Conservation (phyloP, 805 yeast species). For the Kodamaea hsintzibuensis region DNA sequence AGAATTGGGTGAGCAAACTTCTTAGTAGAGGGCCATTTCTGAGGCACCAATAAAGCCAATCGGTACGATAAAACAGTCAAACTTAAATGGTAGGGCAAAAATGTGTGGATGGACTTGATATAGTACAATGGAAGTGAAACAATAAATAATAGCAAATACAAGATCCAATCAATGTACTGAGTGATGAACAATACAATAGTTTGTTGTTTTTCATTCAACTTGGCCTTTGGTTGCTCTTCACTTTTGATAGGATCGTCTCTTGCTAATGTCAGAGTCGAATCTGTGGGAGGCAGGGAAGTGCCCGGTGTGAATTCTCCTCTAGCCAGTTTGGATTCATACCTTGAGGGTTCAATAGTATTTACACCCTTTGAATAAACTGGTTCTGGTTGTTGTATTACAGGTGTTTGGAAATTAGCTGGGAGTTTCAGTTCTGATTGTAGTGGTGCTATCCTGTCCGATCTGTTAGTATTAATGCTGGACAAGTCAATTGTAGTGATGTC, state of each 20-base stretch:
- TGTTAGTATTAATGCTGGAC: background rate
- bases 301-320: background rate
- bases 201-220: conserved; percentile 19
- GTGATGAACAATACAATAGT: conserved; percentile 34
- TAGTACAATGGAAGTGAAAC: conserved; percentile 64
- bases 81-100: conserved; percentile 62
- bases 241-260: background rate
- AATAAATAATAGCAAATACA: conserved; percentile 49
- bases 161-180: conserved; percentile 54
- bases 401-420: background rate
- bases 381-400: conserved; percentile 7
- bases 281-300: background rate
- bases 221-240: conserved; percentile 14
- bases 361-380: conserved; percentile 6
- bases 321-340: background rate
- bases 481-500: conserved; percentile 43
- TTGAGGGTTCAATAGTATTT: background rate
- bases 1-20: conserved; percentile 70
- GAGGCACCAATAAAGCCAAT: conserved; percentile 47
- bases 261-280: background rate
- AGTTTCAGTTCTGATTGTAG: background rate
- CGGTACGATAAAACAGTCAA: conserved; percentile 60
- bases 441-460: background rate
- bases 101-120: conserved; percentile 46
- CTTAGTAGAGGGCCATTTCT: conserved; percentile 45